A percentile compares a stretch with the other conserved stretches of the same genome.
phyloP scores from a whole-genome alignment of 2,329 filamentous ascomycete species.

The Aspergillus ibericus region DNA sequence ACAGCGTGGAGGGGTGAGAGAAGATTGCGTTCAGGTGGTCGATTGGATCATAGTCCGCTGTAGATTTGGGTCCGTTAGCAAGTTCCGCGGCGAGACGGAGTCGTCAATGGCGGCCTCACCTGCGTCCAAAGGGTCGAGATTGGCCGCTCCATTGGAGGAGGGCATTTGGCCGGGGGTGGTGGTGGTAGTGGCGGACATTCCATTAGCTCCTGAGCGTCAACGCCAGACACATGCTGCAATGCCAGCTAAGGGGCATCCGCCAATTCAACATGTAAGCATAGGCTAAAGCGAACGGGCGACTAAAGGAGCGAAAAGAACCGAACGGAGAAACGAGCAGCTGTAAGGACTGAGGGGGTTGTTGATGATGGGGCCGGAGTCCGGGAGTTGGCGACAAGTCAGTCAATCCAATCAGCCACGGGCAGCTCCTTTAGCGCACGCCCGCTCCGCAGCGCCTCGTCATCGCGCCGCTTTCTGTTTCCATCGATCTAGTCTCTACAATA shows the following conservation, averaged over 20 bases:
- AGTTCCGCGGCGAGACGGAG: not conserved
- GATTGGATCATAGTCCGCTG: slow-evolving; percentile 87
- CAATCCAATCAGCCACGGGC: not conserved
- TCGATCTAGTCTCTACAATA: not conserved
- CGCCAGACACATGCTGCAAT: slow-evolving; percentile 24
- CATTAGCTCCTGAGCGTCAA: slow-evolving; percentile 30
- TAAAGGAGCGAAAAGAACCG: not conserved
- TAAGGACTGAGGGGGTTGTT: not conserved
- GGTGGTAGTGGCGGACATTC: slow-evolving; percentile 36
- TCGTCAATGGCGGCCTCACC: slow-evolving; percentile 31
- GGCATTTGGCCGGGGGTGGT: slow-evolving; percentile 38
- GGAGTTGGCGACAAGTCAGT: slow-evolving; percentile 1
- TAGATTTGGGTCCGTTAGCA: slow-evolving; percentile 8
- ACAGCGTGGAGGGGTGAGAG: slow-evolving; percentile 80
- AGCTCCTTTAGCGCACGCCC: not conserved
- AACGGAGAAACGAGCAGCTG: not conserved
- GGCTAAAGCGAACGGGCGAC: not conserved
- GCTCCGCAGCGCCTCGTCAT: not conserved
- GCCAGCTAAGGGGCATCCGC: slow-evolving; percentile 7
- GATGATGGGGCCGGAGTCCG: not conserved
- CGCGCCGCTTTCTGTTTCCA: not conserved
- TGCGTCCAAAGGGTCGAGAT: slow-evolving; percentile 46
- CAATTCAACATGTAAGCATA: slow-evolving; percentile 1
- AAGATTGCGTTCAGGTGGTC: slow-evolving; percentile 92
- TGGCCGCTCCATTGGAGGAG: slow-evolving; percentile 36